A percentile compares a stretch with the other conserved stretches of the same genome.
phyloP scores from a whole-genome alignment of 306 rosid genomes.

The Canavalia ensiformis region DNA sequence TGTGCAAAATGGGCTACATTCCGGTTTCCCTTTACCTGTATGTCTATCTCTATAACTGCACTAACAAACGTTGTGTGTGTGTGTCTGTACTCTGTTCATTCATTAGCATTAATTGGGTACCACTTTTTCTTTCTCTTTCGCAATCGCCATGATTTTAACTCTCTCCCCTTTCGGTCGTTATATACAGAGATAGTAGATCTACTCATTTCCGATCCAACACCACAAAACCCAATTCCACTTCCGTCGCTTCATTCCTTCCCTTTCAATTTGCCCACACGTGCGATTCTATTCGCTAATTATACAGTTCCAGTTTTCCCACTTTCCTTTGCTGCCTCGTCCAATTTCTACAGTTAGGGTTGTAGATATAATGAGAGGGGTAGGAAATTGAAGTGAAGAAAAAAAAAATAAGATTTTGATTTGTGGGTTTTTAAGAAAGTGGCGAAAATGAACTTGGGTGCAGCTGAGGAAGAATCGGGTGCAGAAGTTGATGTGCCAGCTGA shows the following conservation, averaged over 20 bases:
- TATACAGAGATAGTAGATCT: background rate
- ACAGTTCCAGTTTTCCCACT: background rate
- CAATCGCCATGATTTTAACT: background rate
- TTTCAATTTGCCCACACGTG: background rate
- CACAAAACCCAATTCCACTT: conserved; percentile 17
- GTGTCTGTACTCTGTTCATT: too few species aligned
- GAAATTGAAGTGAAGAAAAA: background rate
- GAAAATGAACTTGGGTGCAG: conserved; percentile 65
- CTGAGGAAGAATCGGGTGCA: conserved; percentile 69
- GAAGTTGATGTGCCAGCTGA: conserved; percentile 72
- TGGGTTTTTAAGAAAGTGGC: conserved; percentile 55
- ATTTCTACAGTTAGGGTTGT: conserved; percentile 42
- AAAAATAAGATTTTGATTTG: conserved; percentile 19
- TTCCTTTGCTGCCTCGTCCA: background rate
- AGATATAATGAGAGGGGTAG: conserved; percentile 29
- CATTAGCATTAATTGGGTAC: too few species aligned
- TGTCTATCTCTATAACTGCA: too few species aligned
- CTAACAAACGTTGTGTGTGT: too few species aligned
- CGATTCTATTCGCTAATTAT: conserved; percentile 39
- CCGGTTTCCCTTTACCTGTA: too few species aligned
- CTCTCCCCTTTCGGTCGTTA: background rate
- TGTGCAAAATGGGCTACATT: too few species aligned
- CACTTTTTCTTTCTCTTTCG: too few species aligned
- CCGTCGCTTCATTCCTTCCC: background rate
- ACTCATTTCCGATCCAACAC: background rate